These are phyloP conservation scores for Hibiscus mutabilis DNA, from an alignment of 345 rosid species.

Conservation along the genomic window DNA sequence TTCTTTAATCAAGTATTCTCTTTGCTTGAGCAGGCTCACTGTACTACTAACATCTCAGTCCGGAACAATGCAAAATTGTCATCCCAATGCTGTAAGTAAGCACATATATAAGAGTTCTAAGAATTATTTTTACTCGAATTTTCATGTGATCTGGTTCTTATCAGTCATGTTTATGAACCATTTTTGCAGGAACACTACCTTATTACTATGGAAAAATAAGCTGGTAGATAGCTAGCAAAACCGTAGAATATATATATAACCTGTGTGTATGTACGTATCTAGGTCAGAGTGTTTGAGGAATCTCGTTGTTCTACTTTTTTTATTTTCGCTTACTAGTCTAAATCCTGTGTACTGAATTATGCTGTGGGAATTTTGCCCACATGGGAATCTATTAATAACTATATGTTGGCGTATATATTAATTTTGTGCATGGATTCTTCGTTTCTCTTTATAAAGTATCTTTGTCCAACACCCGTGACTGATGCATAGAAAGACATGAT, in stretches of 20 bases:
- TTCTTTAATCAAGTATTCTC: neutral
- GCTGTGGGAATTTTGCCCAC: neutral
- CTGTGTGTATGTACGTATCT: neutral
- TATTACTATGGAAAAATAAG: constrained; percentile 14
- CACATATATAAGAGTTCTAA: no score
- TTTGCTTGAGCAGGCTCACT: constrained; percentile 41
- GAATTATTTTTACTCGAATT: neutral
- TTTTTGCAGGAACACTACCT: constrained; percentile 2
- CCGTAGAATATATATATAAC: neutral
- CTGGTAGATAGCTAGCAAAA: neutral
- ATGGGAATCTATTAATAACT: neutral
- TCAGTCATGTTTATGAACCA: neutral
- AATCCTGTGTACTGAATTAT: neutral
- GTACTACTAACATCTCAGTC: constrained; percentile 36
- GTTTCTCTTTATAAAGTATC: no score
- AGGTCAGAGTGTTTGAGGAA: neutral
- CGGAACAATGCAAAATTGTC: neutral
- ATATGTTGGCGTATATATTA: neutral
- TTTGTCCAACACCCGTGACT: no score
- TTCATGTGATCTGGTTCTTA: neutral
- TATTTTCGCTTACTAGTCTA: neutral
- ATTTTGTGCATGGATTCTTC: no score
- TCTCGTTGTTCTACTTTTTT: constrained; percentile 7
- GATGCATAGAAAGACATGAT: no score
- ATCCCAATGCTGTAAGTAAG: neutral